Percentiles rank a stretch among this genome's conserved stretches.
phyloP scores from a whole-genome alignment of 805 yeast genomes.

The Wickerhamomyces hampshirensis region DNA sequence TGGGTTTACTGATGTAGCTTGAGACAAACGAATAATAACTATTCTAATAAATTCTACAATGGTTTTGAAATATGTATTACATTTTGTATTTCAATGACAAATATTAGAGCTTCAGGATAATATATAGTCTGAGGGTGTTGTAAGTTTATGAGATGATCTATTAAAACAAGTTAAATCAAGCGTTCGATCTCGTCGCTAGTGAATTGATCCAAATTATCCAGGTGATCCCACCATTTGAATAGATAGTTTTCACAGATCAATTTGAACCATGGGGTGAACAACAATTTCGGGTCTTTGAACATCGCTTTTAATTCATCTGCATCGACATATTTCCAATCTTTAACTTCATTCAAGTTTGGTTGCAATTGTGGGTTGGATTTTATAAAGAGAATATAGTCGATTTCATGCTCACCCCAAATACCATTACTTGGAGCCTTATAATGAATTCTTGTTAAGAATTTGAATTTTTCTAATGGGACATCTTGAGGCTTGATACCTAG shows the following conservation, averaged over 20 bases:
- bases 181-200: constrained; percentile 33
- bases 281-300: constrained; percentile 63
- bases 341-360: constrained; percentile 80
- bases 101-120: too few relatives aligned
- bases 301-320: constrained; percentile 61
- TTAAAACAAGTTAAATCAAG: constrained; percentile 20
- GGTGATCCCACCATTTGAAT: constrained; percentile 89
- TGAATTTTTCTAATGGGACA: constrained; percentile 60
- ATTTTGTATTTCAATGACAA: too few relatives aligned
- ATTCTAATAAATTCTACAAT: too few relatives aligned
- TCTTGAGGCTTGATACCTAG: constrained; percentile 70
- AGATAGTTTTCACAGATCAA: constrained; percentile 87
- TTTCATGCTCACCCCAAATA: constrained; percentile 96
- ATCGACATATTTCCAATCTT: constrained; percentile 71
- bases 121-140: too few relatives aligned
- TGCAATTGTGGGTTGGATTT: constrained; percentile 46
- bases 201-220: constrained; percentile 52
- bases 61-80: too few relatives aligned
- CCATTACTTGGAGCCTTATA: constrained; percentile 82
- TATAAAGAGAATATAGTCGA: constrained; percentile 87
- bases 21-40: too few relatives aligned
- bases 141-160: too few relatives aligned
- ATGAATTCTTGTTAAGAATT: constrained; percentile 89
- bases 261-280: constrained; percentile 98
- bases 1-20: too few relatives aligned